Evolutionary conservation across 495 filamentous ascomycete species (phyloP), one percentile per base, ranked within the genome.

Genomic region (Penicillium longicatenatum): DNA sequence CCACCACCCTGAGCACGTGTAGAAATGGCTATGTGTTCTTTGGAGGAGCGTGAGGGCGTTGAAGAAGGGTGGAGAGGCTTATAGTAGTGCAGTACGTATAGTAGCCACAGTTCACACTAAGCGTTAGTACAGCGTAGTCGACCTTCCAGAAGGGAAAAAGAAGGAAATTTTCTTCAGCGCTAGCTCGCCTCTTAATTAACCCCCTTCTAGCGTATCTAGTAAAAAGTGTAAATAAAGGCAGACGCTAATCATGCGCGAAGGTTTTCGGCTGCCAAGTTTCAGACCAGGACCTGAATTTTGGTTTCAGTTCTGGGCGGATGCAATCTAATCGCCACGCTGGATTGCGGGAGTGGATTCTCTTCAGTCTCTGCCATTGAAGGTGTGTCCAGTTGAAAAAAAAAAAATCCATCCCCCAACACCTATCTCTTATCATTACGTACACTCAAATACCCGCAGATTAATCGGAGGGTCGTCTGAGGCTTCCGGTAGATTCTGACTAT

Each of bases 341-440:
- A 31, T 30, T 48, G 45, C 16, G 16, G 26, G 16, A 30, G 45
- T 48, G 45, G 45, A 30, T 48, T 48, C 44, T 12, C 6, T 46
- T 22, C 21, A 2, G 6, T 20, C 22, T 46, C 12, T 14, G 19
- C 12, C 16, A 7, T 30, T 48, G 10, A 14, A 24, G 45, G 24
- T 48, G n/a, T n/a, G n/a, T n/a, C n/a, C n/a, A n/a, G n/a, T n/a
- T 20, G 10, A 20, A 46, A 46, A 46, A 14, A 22, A 16, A n/a
- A n/a, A n/a, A n/a, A n/a, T n/a, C n/a, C n/a, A n/a, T n/a, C 42
- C 21, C 26, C 46, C 46, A 31, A 49, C 26, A 45, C 20, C 14
- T 22, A 22, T 31, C 46, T 37, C 48, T 54, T 59, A 54, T 54
- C 44, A 54, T 59, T 59, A 54, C 57, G 57, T 59, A 59, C 57